These are phyloP conservation scores for Penicillium bovifimosum DNA, from an alignment of 495 filamentous ascomycete species.

Conservation along the genomic window DNA sequence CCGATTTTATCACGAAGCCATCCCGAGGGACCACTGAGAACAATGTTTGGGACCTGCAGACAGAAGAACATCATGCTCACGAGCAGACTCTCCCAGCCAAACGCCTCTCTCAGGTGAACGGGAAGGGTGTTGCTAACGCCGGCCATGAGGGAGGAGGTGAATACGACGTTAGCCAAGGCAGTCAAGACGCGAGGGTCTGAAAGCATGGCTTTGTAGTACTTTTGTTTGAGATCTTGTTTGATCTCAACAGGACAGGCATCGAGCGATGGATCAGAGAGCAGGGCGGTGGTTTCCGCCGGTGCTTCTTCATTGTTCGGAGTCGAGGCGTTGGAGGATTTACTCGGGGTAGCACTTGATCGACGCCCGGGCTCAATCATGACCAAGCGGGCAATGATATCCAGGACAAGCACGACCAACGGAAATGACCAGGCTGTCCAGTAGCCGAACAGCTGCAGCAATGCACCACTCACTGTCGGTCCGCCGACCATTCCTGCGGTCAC, in stretches of 20 bases:
- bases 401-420: slow-evolving; percentile 5
- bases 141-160: background rate
- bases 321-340: background rate
- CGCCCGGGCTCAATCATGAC: slow-evolving; percentile 12
- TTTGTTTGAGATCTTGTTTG: background rate
- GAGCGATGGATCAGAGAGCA: background rate
- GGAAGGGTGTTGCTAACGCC: slow-evolving; percentile 13
- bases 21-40: slow-evolving; percentile 9
- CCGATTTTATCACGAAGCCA: slow-evolving; percentile 17
- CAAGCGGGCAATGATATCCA: slow-evolving; percentile 11
- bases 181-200: slow-evolving; percentile 5
- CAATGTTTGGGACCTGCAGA: slow-evolving; percentile 9
- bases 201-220: slow-evolving; percentile 13
- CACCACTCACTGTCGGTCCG: slow-evolving; percentile 12
- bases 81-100: slow-evolving; percentile 10
- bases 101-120: slow-evolving; percentile 8
- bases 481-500: slow-evolving; percentile 10
- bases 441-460: slow-evolving; percentile 11
- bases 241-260: background rate
- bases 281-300: slow-evolving; percentile 1
- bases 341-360: background rate
- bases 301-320: background rate
- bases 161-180: background rate
- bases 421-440: slow-evolving; percentile 16
- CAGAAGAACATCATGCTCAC: slow-evolving; percentile 14